Base-by-base conservation (phyloP, 495 filamentous ascomycete genomes). In the Hyaloscypha bicolor region DNA sequence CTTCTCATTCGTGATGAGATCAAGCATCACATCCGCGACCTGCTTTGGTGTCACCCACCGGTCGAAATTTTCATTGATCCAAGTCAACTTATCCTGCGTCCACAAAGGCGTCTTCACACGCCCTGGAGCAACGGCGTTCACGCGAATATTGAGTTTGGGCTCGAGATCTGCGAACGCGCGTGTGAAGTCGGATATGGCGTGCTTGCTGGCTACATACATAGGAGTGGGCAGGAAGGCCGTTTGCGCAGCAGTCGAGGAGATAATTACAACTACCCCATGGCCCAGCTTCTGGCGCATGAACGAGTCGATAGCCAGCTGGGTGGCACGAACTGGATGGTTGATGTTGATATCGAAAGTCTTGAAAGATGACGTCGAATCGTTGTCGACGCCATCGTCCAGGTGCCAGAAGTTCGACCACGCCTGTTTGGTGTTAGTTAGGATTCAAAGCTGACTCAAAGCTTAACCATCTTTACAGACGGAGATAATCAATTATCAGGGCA, bases 21-120 rank as follows among this genome's bases (percentile, higher is more conserved):
- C 78, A 57, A 87, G 66, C 88, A 91, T 91, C 16, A 83, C 83
- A 53, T 81, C 80, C 11, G 86, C 88, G 0, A 91, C 88, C 70
- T 88, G 83, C 67, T 89, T 86, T 0, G 87, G 76, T 16, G 80
- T 84, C 29, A 86, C 85, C 87, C 87, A 90, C 63, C 74, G 76
- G 72, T 90, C 88, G 4, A 19, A 25, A 4, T 56, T 11, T 22
- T 63, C 35, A 11, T 72, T 80, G 63, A 78, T 78, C 45, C 87
- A 6, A 69, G 89, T 90, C 73, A 89, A 86, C 22, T 87, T 86
- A 66, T 89, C 78, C 1, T 89, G 85, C 0, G 82, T 86, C 87
- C 87, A 91, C 6, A 91, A 72, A 39, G 88, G 84, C 2, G 87
- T 90, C 67, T 85, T 88, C 66, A 89, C 86, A 0, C 89, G 73